Evolutionary conservation across 2,329 filamentous ascomycete species (phyloP).

Genomic region (Beauveria scarabaeidicola): DNA sequence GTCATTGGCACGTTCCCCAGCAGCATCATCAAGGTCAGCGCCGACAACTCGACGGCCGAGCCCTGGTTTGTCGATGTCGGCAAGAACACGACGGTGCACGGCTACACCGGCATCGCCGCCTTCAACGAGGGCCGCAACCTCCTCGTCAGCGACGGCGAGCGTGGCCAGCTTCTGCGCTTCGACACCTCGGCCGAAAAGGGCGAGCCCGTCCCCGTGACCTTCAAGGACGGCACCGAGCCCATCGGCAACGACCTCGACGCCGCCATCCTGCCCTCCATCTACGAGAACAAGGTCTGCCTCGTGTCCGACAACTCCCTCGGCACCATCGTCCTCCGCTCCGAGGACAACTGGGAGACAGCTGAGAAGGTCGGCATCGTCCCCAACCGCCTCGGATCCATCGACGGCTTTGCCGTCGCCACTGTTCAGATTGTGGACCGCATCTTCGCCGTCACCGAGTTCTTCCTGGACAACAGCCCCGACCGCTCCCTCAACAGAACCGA

Average conservation of each 20-base stretch:
- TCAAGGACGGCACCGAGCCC: neutral
- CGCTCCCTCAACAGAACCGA: neutral
- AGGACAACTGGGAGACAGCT: slow-evolving; percentile 27
- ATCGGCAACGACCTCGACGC: slow-evolving; percentile 18
- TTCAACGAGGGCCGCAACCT: slow-evolving; percentile 16
- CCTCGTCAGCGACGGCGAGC: slow-evolving; percentile 23
- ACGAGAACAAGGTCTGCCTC: slow-evolving; percentile 26
- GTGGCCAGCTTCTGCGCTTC: slow-evolving; percentile 28
- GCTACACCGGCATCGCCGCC: neutral
- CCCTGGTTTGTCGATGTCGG: slow-evolving; percentile 23
- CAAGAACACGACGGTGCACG: slow-evolving; percentile 17
- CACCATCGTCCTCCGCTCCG: slow-evolving; percentile 27
- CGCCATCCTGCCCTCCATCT: slow-evolving; percentile 25
- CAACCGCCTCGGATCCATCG: slow-evolving; percentile 12
- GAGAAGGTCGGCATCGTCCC: slow-evolving; percentile 26
- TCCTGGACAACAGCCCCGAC: neutral
- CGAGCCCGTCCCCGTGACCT: neutral
- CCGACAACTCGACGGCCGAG: slow-evolving; percentile 19
- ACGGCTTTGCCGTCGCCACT: slow-evolving; percentile 13
- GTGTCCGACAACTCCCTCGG: slow-evolving; percentile 23
- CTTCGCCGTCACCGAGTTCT: neutral
- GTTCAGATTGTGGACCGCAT: slow-evolving; percentile 12
- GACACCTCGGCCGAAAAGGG: slow-evolving; percentile 16
- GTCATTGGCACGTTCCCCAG: slow-evolving; percentile 30
- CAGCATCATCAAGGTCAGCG: slow-evolving; percentile 25